These are phyloP conservation scores for Macadamia tetraphylla DNA, from an alignment of 164 flowering plant species.

Conservation along the genomic window DNA sequence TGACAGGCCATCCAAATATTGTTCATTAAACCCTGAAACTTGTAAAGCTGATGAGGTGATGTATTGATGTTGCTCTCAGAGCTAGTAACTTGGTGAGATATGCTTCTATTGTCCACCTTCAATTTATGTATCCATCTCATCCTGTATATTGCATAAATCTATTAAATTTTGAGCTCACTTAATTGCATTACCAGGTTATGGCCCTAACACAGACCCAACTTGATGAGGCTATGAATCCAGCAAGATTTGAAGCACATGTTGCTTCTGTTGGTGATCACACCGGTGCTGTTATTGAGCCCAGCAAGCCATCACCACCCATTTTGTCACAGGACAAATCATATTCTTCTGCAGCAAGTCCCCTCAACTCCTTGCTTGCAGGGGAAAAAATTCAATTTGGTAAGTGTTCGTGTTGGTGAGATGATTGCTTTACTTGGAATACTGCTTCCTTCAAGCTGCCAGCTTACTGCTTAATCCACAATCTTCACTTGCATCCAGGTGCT, in stretches of 20 bases:
- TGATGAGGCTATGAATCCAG: constrained; percentile 89
- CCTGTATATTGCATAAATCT: no score
- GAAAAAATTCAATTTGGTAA: constrained; percentile 97
- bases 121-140: no score
- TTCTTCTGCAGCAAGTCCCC: constrained; percentile 58
- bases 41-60: no score
- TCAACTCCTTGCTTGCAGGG: constrained; percentile 88
- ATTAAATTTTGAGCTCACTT: neutral
- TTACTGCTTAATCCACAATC: neutral
- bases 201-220: constrained; percentile 75
- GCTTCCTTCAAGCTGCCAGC: neutral
- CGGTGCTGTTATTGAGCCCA: constrained; percentile 33
- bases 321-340: constrained; percentile 58
- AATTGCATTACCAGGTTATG: constrained; percentile 52
- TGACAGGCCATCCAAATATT: no score
- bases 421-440: neutral
- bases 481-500: constrained; percentile 52
- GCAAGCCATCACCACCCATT: constrained; percentile 52
- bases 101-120: no score
- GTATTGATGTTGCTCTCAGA: no score
- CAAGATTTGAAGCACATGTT: constrained; percentile 41
- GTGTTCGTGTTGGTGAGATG: constrained; percentile 6
- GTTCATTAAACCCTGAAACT: no score
- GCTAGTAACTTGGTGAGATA: no score
- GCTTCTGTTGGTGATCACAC: constrained; percentile 47